Percentiles rank a stretch among this genome's conserved stretches.
Evolutionary conservation across 768 basidiomycete species (phyloP).

Genomic region (Mycena crocata): DNA sequence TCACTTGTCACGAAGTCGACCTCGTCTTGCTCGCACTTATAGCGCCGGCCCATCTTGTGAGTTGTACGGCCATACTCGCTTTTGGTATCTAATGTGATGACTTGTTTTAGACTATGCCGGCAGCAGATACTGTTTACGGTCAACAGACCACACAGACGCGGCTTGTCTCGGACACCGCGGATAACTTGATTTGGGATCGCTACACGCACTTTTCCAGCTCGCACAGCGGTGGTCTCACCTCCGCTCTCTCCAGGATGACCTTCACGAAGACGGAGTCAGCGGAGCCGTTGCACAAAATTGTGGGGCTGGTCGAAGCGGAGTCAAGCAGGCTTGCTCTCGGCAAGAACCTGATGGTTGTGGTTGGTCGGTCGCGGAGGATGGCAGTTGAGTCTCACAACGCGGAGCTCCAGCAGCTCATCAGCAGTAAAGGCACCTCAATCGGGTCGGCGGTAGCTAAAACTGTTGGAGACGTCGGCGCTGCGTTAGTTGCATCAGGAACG

Average conservation of each 20-base stretch:
- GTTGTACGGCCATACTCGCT: conserved; percentile 22
- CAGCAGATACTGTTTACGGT: conserved; percentile 81
- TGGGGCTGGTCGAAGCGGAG: conserved; percentile 54
- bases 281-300: conserved; percentile 66
- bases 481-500: conserved; percentile 66
- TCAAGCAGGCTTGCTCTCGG: conserved; percentile 42
- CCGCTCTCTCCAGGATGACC: conserved; percentile 69
- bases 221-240: conserved; percentile 42
- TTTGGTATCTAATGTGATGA: neutral
- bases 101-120: conserved; percentile 54
- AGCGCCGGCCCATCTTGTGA: conserved; percentile 52
- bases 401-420: conserved; percentile 67
- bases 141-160: conserved; percentile 70
- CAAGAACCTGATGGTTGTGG: conserved; percentile 70
- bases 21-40: too few relatives aligned
- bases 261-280: conserved; percentile 66
- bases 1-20: too few relatives aligned
- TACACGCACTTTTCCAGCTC: conserved; percentile 54
- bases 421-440: conserved; percentile 54
- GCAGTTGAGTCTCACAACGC: conserved; percentile 65
- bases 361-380: conserved; percentile 81
- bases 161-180: conserved; percentile 84
- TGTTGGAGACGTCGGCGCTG: conserved; percentile 80
- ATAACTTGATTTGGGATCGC: conserved; percentile 80
- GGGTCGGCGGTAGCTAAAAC: conserved; percentile 75